Base-by-base conservation (phyloP, 768 basidiomycete genomes). In the Gelatoporia subvermispora region DNA sequence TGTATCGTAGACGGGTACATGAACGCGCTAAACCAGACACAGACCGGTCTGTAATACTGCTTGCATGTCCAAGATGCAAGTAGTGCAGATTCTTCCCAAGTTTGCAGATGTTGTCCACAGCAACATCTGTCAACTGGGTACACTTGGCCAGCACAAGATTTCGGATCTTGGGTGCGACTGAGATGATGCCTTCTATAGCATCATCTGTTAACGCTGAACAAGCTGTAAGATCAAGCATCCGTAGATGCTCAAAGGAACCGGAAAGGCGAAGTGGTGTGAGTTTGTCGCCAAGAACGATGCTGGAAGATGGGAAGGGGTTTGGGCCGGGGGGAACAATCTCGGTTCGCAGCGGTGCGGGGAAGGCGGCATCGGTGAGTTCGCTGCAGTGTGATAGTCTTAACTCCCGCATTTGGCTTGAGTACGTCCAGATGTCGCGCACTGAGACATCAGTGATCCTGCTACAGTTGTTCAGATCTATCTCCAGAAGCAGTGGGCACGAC, bases 21-120 rank as follows among this genome's bases (percentile, higher is more conserved):
- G 81, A 77, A 37, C 90, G 75, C 10, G 93, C 94, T 20, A 99
- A 74, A 9, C 78, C 76, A 47, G 82, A 84, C 31, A 99, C 87
- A 8, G 88, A 91, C 35, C 78, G 78, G 65, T 99, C 96, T 7
- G 93, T 95, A 53, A 98, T 93, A 57, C 82, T 84, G 55, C 73
- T 73, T 7, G 91, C 88, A 70, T 99, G 95, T 7, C 93, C 96
- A 35, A 98, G 76, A 65, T 99, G 96, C 28, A 99, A 78, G 63
- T 95, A 92, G 64, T 98, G 96, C 28, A 99, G 65, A 63, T 93
- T 82, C 63, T 88, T 86, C n/a, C 94, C 94, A 16, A 99, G 76
- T 60, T 74, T 75, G 65, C 89, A 89, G 28, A 98, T 88, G 50
- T 79, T 85, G 56, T 87, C 84, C 34, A 98, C 81, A 2, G 88